These are phyloP conservation scores for Ceratocystis albifundus DNA, from an alignment of 2,329 filamentous ascomycete species.

Conservation along the genomic window DNA sequence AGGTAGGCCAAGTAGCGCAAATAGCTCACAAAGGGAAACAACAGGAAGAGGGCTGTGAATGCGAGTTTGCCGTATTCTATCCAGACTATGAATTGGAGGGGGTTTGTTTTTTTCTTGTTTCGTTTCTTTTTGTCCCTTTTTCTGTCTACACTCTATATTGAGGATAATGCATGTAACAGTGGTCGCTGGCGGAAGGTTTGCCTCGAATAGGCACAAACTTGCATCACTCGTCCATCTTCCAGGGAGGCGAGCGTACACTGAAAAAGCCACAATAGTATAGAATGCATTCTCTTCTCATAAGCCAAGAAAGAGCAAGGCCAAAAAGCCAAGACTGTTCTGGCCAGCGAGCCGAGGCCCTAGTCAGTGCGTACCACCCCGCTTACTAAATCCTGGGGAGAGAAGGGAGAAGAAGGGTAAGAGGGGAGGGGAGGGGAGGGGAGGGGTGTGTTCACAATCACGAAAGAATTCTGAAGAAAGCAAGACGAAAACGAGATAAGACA, in stretches of 20 bases:
- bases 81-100: background rate
- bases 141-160: too few relatives aligned
- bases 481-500: background rate
- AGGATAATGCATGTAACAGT: background rate
- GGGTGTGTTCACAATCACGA: background rate
- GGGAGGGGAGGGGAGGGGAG: background rate
- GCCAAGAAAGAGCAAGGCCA: background rate
- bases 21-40: background rate
- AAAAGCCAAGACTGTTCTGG: background rate
- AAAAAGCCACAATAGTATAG: background rate
- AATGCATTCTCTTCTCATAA: too few relatives aligned
- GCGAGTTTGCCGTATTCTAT: background rate
- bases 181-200: background rate
- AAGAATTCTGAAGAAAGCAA: too few relatives aligned
- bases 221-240: background rate
- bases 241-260: background rate
- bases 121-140: background rate
- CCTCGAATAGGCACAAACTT: background rate
- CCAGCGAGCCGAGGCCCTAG: background rate
- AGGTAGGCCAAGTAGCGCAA: background rate
- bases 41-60: background rate
- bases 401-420: background rate
- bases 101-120: background rate
- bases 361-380: background rate
- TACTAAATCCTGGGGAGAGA: conserved; percentile 8